Conservation (phyloP, 2,329 filamentous ascomycete genomes). For the Botrytis squamosa region DNA sequence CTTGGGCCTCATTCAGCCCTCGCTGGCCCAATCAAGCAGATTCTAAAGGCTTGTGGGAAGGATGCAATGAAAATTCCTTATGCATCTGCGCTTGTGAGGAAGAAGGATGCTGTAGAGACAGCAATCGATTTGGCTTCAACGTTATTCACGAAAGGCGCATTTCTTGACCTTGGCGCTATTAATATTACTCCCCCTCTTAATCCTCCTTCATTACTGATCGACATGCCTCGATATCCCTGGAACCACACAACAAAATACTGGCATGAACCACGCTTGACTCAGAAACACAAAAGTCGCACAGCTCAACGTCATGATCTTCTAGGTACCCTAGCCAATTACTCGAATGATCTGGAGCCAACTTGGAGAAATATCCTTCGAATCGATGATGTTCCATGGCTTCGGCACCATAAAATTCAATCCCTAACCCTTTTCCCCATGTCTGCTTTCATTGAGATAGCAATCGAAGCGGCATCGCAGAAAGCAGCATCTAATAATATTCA, state of each 20-base stretch:
- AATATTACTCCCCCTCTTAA: conserved; percentile 45
- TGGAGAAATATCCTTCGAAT: conserved; percentile 20
- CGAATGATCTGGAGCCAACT: conserved; percentile 17
- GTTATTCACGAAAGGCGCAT: conserved; percentile 26
- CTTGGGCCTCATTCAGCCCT: conserved; percentile 31
- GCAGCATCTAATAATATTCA: conserved; percentile 32
- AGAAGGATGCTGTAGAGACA: conserved; percentile 25
- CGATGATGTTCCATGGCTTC: conserved; percentile 20
- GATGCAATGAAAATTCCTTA: conserved; percentile 42
- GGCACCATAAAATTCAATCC: conserved; percentile 51
- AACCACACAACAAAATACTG: conserved; percentile 52
- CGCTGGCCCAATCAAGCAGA: conserved; percentile 31
- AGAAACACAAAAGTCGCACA: conserved; percentile 36
- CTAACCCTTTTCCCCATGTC: conserved; percentile 36
- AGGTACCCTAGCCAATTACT: conserved; percentile 13
- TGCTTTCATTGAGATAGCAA: conserved; percentile 38
- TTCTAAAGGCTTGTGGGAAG: conserved; percentile 42
- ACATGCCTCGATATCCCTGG: conserved; percentile 55
- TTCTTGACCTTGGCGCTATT: conserved; percentile 48
- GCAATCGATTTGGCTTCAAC: conserved; percentile 25
- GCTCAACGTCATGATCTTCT: conserved; percentile 17
- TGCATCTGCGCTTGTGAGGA: conserved; percentile 23
- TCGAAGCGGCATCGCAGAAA: conserved; percentile 34
- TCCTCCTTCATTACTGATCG: conserved; percentile 12
- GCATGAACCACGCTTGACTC: conserved; percentile 51